These are phyloP conservation scores for Evansstolkia leycettana DNA, from an alignment of 495 filamentous ascomycete species.

Conservation along the genomic window DNA sequence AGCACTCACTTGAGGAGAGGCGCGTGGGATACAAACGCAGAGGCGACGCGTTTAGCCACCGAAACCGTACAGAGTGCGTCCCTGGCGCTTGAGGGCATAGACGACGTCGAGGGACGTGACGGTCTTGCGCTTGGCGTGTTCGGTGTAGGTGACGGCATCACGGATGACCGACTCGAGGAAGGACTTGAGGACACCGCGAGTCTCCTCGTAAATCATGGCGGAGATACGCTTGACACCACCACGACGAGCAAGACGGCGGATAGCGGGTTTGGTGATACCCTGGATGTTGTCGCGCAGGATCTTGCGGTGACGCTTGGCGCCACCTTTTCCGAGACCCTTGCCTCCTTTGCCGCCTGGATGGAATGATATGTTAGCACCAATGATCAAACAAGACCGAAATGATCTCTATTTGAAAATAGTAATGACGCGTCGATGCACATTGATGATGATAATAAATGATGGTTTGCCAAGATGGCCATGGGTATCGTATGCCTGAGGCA, in stretches of 20 bases:
- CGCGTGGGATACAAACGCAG: constrained; percentile 1
- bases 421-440: too few relatives aligned
- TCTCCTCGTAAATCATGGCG: constrained; percentile 61
- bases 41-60: constrained; percentile 61
- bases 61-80: constrained; percentile 95
- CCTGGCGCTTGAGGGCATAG: constrained; percentile 90
- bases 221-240: constrained; percentile 56
- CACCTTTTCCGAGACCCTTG: constrained; percentile 76
- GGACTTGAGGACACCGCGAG: constrained; percentile 53
- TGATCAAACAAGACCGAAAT: background rate
- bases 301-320: constrained; percentile 98
- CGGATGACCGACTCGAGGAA: constrained; percentile 62
- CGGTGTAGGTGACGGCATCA: constrained; percentile 96
- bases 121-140: constrained; percentile 96
- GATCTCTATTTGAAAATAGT: too few relatives aligned
- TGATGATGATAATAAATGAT: too few relatives aligned
- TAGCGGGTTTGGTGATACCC: constrained; percentile 62
- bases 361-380: constrained; percentile 7
- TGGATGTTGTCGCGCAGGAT: constrained; percentile 99
- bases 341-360: constrained; percentile 79
- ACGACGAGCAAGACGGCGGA: constrained; percentile 53
- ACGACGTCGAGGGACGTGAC: constrained; percentile 93
- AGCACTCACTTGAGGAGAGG: too few relatives aligned
- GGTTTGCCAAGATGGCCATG: too few relatives aligned
- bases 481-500: too few relatives aligned